Percentiles rank a stretch among this genome's conserved stretches.
phyloP scores from a whole-genome alignment of 176 grass and related monocot genomes.

The Lolium multiflorum region DNA sequence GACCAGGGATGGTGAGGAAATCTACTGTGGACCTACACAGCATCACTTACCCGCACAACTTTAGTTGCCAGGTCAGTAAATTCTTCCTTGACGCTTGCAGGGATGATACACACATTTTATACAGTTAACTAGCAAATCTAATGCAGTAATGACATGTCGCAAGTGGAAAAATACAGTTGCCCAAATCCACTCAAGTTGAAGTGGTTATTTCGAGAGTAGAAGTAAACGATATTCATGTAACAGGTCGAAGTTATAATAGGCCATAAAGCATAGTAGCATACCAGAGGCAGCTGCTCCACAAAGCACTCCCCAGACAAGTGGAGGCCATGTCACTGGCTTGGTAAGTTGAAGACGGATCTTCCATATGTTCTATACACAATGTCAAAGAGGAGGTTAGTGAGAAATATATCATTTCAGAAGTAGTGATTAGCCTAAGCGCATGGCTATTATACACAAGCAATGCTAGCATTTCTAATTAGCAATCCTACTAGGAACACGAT shows the following conservation, averaged over 20 bases:
- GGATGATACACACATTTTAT: background rate
- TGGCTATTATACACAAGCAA: background rate
- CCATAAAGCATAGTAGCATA: constrained; percentile 52
- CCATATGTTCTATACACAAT: constrained; percentile 78
- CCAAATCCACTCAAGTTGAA: constrained; percentile 9
- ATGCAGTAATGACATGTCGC: background rate
- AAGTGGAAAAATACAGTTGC: constrained; percentile 1
- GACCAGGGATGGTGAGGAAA: background rate
- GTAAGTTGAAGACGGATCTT: constrained; percentile 99
- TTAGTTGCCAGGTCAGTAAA: background rate
- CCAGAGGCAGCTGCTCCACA: constrained; percentile 97
- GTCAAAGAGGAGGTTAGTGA: constrained; percentile 10
- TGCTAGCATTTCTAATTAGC: background rate
- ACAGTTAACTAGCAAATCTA: constrained; percentile 6
- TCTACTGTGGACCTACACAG: background rate
- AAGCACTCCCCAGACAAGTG: constrained; percentile 90
- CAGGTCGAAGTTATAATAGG: background rate
- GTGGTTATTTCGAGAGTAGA: constrained; percentile 4
- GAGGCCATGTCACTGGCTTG: constrained; percentile 98
- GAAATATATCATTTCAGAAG: constrained; percentile 10
- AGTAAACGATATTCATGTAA: background rate
- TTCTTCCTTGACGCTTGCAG: background rate
- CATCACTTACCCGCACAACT: background rate
- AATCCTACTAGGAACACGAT: background rate
- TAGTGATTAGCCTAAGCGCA: background rate